Evolutionary conservation across 2,329 filamentous ascomycete genomes (phyloP).

Genomic region (Fusarium stilboides): DNA sequence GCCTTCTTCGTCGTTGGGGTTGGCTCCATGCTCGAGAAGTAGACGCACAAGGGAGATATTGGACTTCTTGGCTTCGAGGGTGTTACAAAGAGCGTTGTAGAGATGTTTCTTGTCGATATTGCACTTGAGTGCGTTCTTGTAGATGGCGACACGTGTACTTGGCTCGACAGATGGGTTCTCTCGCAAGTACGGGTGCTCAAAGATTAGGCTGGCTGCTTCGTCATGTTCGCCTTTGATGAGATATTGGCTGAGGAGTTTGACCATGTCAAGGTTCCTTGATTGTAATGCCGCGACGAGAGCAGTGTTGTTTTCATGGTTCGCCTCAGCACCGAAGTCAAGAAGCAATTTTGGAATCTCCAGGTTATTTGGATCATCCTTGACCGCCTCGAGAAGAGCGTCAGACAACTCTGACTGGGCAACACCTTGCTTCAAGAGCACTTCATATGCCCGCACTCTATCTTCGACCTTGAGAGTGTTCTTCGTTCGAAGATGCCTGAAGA

Average conservation of each 20-base stretch:
- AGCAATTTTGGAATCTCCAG: slow-evolving; percentile 6
- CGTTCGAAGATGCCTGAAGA: slow-evolving; percentile 3
- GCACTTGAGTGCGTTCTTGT: slow-evolving; percentile 8
- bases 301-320: slow-evolving; percentile 3
- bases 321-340: neutral
- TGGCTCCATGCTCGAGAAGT: slow-evolving; percentile 16
- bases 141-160: slow-evolving; percentile 3
- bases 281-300: slow-evolving; percentile 7
- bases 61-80: neutral
- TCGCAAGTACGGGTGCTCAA: slow-evolving; percentile 10
- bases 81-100: slow-evolving; percentile 1
- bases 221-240: slow-evolving; percentile 1
- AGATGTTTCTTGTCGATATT: slow-evolving; percentile 5
- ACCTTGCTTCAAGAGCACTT: neutral
- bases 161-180: neutral
- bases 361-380: neutral
- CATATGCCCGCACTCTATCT: neutral
- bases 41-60: neutral
- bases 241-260: slow-evolving; percentile 6
- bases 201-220: slow-evolving; percentile 3
- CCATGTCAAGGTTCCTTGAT: neutral
- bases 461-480: neutral
- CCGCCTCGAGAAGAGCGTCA: neutral
- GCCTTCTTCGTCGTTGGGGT: slow-evolving; percentile 18
- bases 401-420: slow-evolving; percentile 1